Evolutionary conservation across 2,329 filamentous ascomycete genomes (phyloP).

Genomic region (Aspergillus brunneoviolaceus): DNA sequence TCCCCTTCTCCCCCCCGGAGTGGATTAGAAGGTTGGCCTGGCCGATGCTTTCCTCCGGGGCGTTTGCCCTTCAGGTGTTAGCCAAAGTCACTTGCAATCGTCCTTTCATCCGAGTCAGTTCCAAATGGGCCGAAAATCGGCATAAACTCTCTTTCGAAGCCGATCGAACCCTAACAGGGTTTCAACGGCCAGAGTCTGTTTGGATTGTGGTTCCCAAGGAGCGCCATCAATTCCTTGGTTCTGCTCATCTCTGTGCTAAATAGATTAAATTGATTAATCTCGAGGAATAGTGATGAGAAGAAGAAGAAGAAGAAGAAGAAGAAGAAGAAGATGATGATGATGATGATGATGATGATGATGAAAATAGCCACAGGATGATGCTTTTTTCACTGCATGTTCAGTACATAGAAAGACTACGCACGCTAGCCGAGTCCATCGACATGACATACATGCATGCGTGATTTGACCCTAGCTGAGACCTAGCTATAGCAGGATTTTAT

Average conservation of each 20-base stretch:
- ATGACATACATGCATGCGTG: background rate
- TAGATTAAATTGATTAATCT: background rate
- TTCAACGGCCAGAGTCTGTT: constrained; percentile 9
- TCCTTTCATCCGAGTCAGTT: constrained; percentile 1
- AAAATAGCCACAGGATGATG: background rate
- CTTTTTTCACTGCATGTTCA: background rate
- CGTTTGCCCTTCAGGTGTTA: constrained; percentile 7
- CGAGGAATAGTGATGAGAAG: background rate
- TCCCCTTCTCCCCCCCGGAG: background rate
- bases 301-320: no score
- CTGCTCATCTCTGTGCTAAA: background rate
- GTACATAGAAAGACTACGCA: background rate
- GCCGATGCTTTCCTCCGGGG: background rate
- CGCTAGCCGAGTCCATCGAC: background rate
- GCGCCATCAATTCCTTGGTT: constrained; percentile 11
- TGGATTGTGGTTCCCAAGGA: constrained; percentile 4
- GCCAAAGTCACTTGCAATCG: background rate
- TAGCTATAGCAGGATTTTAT: background rate
- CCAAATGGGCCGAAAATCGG: background rate
- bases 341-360: background rate
- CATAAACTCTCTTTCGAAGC: background rate
- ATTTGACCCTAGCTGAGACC: background rate
- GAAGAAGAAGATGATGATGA: no score
- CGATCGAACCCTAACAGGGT: background rate
- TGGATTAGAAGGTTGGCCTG: background rate